These are phyloP conservation scores for Cutaneotrichosporon sp. DNA, from an alignment of 1,284 basidiomycete species.

Conservation along the genomic window DNA sequence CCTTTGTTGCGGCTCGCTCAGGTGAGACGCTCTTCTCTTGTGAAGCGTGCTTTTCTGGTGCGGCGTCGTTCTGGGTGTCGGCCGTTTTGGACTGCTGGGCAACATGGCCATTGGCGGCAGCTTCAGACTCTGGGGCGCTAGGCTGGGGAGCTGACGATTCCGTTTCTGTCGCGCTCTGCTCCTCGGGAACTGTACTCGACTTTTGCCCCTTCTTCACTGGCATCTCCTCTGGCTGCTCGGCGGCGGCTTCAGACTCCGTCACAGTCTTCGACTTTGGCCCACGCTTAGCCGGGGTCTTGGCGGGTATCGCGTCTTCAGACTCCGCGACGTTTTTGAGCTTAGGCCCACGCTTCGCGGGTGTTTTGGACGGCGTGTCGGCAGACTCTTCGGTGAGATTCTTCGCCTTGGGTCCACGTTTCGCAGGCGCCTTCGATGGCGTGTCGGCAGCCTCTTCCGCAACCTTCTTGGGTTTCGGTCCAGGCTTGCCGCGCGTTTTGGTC, in stretches of 20 bases:
- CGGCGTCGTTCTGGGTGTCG: too few relatives aligned
- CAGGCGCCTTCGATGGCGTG: neutral
- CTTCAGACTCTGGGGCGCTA: neutral
- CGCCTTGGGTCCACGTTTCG: neutral
- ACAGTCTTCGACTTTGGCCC: neutral
- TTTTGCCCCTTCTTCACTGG: too few relatives aligned
- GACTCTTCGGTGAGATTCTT: neutral
- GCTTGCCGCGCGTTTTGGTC: neutral
- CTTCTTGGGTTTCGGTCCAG: neutral
- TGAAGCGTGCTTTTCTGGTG: neutral
- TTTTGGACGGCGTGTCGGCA: neutral
- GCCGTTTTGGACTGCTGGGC: too few relatives aligned
- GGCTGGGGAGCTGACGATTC: too few relatives aligned
- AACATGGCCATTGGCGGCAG: neutral
- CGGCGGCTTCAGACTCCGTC: neutral
- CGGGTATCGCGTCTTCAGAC: neutral
- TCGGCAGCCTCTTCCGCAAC: neutral
- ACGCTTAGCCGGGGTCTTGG: neutral
- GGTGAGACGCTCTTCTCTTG: neutral
- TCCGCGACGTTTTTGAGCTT: neutral
- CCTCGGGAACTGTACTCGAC: too few relatives aligned
- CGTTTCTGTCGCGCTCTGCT: too few relatives aligned
- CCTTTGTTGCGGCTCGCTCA: neutral
- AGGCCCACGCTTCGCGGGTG: neutral
- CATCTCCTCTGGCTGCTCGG: neutral